A percentile compares a stretch with the other conserved stretches of the same genome.
These are phyloP conservation scores for Rhizopus arrhizus DNA, from an alignment of 371 early-diverging fungal genomes.

Conservation along the genomic window DNA sequence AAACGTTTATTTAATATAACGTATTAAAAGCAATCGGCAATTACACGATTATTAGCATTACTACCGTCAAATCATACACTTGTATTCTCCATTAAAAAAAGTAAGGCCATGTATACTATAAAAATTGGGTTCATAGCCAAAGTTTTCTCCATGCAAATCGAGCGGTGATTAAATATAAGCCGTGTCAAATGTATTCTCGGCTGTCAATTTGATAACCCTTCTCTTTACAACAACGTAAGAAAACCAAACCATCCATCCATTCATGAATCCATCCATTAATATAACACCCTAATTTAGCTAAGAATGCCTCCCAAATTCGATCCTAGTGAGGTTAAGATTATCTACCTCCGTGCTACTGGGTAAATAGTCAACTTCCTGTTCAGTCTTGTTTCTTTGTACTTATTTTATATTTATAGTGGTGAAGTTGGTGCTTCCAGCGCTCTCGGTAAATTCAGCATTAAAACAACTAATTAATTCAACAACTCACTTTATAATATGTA, in stretches of 20 bases:
- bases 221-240: slow-evolving; percentile 30
- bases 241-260: slow-evolving; percentile 5
- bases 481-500: slow-evolving; percentile 1
- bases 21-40: too few species aligned
- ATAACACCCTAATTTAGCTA: not conserved
- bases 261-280: slow-evolving; percentile 32
- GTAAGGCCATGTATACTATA: not conserved
- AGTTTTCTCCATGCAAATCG: not conserved
- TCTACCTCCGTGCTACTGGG: slow-evolving; percentile 96
- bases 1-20: too few species aligned
- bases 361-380: slow-evolving; percentile 28
- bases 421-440: slow-evolving; percentile 94
- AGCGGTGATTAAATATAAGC: slow-evolving; percentile 3
- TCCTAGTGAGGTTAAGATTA: slow-evolving; percentile 86
- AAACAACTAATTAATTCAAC: not conserved
- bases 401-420: slow-evolving; percentile 31
- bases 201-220: slow-evolving; percentile 15
- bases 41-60: too few species aligned
- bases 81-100: too few species aligned
- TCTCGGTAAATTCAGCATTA: slow-evolving; percentile 58
- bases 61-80: too few species aligned
- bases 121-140: not conserved
- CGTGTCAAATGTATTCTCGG: slow-evolving; percentile 4
- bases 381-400: not conserved
- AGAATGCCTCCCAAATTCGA: slow-evolving; percentile 85